These are phyloP conservation scores for Colletotrichum lindemuthianum DNA, from an alignment of 2,329 filamentous ascomycete species.

Conservation along the genomic window DNA sequence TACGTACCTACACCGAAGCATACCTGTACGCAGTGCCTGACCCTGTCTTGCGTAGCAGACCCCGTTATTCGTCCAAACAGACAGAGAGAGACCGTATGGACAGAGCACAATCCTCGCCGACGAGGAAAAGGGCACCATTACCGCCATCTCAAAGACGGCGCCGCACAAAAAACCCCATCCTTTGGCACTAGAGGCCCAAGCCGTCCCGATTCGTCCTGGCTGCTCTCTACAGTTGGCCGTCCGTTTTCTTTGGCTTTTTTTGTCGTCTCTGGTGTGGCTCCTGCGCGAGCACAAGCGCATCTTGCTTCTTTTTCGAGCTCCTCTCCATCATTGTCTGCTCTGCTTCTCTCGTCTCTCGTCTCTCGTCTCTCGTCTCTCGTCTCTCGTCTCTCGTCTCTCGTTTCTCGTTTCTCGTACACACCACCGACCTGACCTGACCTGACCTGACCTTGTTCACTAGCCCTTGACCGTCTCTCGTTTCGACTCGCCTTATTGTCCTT, in stretches of 20 bases:
- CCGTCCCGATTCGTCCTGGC: constrained; percentile 33
- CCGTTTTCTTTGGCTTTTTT: constrained; percentile 30
- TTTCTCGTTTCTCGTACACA: neutral
- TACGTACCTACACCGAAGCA: no score
- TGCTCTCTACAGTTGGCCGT: constrained; percentile 20
- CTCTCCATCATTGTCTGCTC: constrained; percentile 1
- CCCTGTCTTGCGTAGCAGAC: no score
- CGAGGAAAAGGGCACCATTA: constrained; percentile 14
- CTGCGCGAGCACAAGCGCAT: constrained; percentile 17
- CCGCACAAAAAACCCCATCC: constrained; percentile 21
- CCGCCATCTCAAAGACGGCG: constrained; percentile 29
- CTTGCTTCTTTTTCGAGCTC: constrained; percentile 20
- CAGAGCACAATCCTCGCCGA: no score
- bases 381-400: neutral
- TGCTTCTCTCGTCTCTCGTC: neutral
- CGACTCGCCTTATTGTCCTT: constrained; percentile 12
- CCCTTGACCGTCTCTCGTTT: neutral
- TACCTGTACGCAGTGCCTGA: no score
- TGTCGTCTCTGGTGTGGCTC: constrained; percentile 25
- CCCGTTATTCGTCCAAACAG: no score
- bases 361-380: neutral
- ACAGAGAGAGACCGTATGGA: no score
- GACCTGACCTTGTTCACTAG: no score
- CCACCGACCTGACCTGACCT: no score
- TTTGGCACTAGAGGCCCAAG: constrained; percentile 25